Base-by-base conservation (phyloP, 169 alveolate species). In the Neospora caninum region DNA sequence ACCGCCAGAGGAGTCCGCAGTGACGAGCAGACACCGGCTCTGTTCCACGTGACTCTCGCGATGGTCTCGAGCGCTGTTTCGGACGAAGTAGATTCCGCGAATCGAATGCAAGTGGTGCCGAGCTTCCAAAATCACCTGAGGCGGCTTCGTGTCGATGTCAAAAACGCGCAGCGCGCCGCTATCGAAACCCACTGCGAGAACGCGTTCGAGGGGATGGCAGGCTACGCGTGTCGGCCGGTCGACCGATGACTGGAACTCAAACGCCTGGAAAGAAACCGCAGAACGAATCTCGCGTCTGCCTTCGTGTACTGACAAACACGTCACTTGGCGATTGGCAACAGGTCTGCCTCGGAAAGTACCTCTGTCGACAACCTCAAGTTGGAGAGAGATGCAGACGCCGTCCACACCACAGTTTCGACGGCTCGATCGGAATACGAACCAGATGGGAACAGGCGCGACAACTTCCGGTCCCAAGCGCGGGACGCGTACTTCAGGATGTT, bases 101-200 rank as follows among this genome's bases (percentile, higher is more conserved):
- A 93, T 64, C 0, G 95, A 86, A 45, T 93, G 95, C 39, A 54
- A 45, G 49, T 93, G 95, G 69, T 93, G 95, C 67, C 82, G 58
- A 13, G 95, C 93, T 84, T 93, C 95, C 93, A 93, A 67, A 93
- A 91, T 67, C 45, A 93, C 91, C 67, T 91, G 88, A 45, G 95
- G 95, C n/a, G 88, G 93, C 69, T 84, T 89, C 22, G 89, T 69
- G 36, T 82, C 89, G 89, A 82, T 41, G 89, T 82, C 89, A 42
- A 93, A 38, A 39, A 93, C 93, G 69, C 95, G 88, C 92, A 93
- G 92, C 9, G 95, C 92, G n/a, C 95, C 95, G 83, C 95, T 93
- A 31, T 45, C 84, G 70, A 93, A 93, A 34, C 95, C 95, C 18
- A 93, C 54, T 49, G 95, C 95, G 67, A 93, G 70, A 29, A 64